Evolutionary conservation across 176 grass and related monocot genomes (phyloP).

Genomic region (Triticum turgidum): DNA sequence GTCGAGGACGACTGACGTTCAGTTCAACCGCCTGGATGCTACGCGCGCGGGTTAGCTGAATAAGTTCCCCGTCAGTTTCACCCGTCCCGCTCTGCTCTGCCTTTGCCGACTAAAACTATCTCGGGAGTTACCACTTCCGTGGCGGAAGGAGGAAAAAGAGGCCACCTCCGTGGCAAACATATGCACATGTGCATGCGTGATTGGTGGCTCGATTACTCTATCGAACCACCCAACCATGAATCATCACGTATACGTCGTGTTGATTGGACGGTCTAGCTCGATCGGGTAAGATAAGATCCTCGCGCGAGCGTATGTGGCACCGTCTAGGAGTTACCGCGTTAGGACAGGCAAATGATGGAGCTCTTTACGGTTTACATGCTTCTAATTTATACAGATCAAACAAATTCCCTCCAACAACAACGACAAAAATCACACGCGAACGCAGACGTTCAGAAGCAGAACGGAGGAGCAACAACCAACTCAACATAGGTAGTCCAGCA

Average conservation of each 20-base stretch:
- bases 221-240: not conserved
- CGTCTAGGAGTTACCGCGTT: not conserved
- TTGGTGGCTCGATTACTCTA: not conserved
- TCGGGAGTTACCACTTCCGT: not conserved
- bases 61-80: not conserved
- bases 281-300: not conserved
- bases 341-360: not conserved
- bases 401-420: not conserved
- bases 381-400: not conserved
- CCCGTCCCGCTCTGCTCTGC: too few species aligned
- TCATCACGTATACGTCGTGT: not conserved
- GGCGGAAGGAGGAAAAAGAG: too few species aligned
- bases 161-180: too few species aligned
- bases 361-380: not conserved
- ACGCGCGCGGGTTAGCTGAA: not conserved
- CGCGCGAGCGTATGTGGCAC: too few species aligned
- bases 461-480: not conserved
- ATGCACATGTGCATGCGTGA: not conserved
- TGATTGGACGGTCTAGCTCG: not conserved
- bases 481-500: slow-evolving; percentile 32
- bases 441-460: not conserved
- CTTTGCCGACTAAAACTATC: not conserved
- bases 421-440: not conserved
- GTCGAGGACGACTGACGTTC: not conserved
- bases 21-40: not conserved